phyloP scores from a whole-genome alignment of 169 alveolate species.

The Cryptosporidium sp. region DNA sequence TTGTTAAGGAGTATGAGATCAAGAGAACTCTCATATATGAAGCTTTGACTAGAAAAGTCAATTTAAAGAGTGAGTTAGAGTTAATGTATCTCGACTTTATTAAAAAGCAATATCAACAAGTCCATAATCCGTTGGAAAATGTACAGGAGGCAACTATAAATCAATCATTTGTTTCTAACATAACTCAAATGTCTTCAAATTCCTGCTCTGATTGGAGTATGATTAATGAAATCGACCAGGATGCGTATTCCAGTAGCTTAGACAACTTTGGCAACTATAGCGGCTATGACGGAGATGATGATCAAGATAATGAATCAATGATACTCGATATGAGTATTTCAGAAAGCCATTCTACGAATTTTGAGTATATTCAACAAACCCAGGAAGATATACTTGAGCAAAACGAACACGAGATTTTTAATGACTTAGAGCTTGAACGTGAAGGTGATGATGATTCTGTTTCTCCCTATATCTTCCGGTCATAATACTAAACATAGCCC shows the following conservation, averaged over 20 bases:
- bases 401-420: not conserved
- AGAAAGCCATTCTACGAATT: constrained; percentile 17
- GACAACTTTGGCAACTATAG: not conserved
- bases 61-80: constrained; percentile 28
- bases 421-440: not conserved
- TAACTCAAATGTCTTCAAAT: not conserved
- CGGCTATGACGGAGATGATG: not conserved
- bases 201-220: constrained; percentile 5
- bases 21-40: constrained; percentile 23
- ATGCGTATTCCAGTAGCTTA: not conserved
- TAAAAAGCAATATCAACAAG: not conserved
- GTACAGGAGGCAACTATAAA: not conserved
- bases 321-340: constrained; percentile 11
- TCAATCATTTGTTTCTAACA: not conserved
- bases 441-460: not conserved
- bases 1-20: constrained; percentile 11
- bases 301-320: constrained; percentile 8
- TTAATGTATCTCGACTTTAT: not conserved
- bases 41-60: not conserved
- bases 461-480: not conserved
- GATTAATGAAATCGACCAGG: not conserved
- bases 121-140: not conserved
- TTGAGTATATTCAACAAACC: constrained; percentile 1
- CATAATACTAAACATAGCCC: no score
- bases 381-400: not conserved